Base-by-base conservation (phyloP, 805 yeast species). In the Hanseniaspora pseudoguilliermondii region DNA sequence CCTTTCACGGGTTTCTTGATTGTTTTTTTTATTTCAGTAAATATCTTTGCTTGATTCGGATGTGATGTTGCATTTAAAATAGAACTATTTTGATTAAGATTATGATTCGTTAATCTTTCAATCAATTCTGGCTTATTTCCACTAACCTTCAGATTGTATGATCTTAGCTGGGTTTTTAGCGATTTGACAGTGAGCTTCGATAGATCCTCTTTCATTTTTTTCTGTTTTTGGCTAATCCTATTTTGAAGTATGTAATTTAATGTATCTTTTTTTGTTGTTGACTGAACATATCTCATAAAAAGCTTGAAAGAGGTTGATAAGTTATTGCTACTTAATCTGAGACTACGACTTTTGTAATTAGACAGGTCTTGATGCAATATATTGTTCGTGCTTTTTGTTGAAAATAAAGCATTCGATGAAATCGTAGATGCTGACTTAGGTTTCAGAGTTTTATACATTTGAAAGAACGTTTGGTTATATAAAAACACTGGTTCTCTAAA, bases 91-190 rank as follows among this genome's bases (percentile, higher is more conserved):
- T 41, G 16, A 13, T 49, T 38, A 1, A 42, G 20, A 10, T 15
- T 43, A 16, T 32, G 18, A 27, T 52, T 52, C 3, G 55, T 38
- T 9, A 52, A 21, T 34, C 74, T 65, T 10, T 67, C 63, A 27
- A 82, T 72, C 25, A 83, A 67, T 34, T 83, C 86, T 10, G 75
- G 66, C 62, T 83, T 83, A 50, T 73, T 73, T 15, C 89, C 89
- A n/a, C 79, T 69, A 0, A 81, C 75, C 61, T 76, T 79, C 58
- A 83, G 65, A 0, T 86, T 85, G 58, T 83, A 74, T 57, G 69
- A 70, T 57, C 77, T 76, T 64, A 86, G 81, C 64, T 82, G 86
- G 53, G 65, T 65, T 63, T 78, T 81, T 60, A 83, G 71, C 1
- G 78, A 72, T 54, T 77, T 75, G 41, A 82, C 68, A 44, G 79